Base-by-base conservation (phyloP, 768 basidiomycete species). In the Exidia glandulosa region DNA sequence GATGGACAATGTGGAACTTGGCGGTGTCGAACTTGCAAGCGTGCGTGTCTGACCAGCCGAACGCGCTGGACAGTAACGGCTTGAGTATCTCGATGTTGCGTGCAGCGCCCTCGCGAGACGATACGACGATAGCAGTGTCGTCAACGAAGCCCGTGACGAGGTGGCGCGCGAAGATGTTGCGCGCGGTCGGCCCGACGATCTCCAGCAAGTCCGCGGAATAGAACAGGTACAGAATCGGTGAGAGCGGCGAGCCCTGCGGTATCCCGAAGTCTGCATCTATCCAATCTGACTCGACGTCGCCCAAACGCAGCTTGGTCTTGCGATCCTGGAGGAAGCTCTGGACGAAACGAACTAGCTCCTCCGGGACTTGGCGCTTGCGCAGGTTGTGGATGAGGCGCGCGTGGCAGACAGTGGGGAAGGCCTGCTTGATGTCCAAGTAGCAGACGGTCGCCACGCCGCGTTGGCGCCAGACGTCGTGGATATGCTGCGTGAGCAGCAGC, bases 351-450 rank as follows among this genome's bases (percentile, higher is more conserved):
- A 59, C 41, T n/a, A 60, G 14, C 37, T 62, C 55, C 32, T 16
- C 45, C 25, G 61, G 64, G 37, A 59, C 19, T 32, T 52, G 31
- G 2, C 48, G 16, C 37, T 56, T 45, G 19, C 45, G 9, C 57
- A 65, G 25, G 61, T 64, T 62, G 13, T 41, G 23, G 23, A 60
- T 30, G 12, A 65, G 61, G 14, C 59, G 9, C 2, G 57, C 61
- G 6, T 62, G 2, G 64, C 64, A 6, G n/a, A n/a, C n/a, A n/a
- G n/a, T n/a, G n/a, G n/a, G n/a, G n/a, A n/a, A n/a, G n/a, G n/a
- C n/a, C n/a, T 23, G 34, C 14, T 50, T n/a, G 31, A 63, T 65
- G 56, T 66, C 60, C 19, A 61, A 14, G 57, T 47, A 52, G 3
- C 60, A 19, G 3, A 63, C 50, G 12, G 59, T 34, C 9, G 58